phyloP scores from a whole-genome alignment of 176 grass and related monocot genomes.

The Carex pumila region DNA sequence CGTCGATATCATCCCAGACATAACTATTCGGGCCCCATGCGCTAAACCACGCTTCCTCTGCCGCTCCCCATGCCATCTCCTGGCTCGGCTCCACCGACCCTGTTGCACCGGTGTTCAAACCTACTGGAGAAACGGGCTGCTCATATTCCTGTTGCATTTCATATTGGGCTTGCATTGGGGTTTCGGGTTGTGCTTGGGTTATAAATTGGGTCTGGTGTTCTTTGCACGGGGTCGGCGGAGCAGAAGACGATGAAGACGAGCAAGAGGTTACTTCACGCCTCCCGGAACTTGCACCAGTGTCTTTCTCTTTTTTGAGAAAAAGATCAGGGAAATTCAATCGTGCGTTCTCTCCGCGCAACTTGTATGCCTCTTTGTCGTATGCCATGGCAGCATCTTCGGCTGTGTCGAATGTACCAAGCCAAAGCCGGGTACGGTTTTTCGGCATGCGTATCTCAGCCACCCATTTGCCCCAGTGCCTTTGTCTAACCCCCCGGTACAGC shows the following conservation, averaged over 20 bases:
- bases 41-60: constrained; percentile 91
- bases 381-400: constrained; percentile 98
- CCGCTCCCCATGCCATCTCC: constrained; percentile 48
- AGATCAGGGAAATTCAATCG: constrained; percentile 88
- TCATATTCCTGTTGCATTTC: constrained; percentile 14
- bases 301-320: constrained; percentile 56
- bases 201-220: constrained; percentile 1
- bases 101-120: constrained; percentile 1
- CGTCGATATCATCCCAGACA: constrained; percentile 94
- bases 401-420: constrained; percentile 98
- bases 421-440: constrained; percentile 72
- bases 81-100: constrained; percentile 6
- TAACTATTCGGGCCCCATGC: constrained; percentile 83
- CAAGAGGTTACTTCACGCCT: constrained; percentile 27
- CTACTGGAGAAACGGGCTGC: neutral
- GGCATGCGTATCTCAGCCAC: constrained; percentile 97
- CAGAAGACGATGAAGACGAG: constrained; percentile 37
- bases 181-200: constrained; percentile 1
- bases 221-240: constrained; percentile 37
- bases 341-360: constrained; percentile 81
- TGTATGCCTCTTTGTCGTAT: constrained; percentile 88
- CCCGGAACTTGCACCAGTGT: constrained; percentile 36
- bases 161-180: constrained; percentile 15
- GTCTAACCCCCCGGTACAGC: constrained; percentile 88
- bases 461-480: constrained; percentile 99